Conservation (phyloP, 345 rosid species). For the Boechera stricta region DNA sequence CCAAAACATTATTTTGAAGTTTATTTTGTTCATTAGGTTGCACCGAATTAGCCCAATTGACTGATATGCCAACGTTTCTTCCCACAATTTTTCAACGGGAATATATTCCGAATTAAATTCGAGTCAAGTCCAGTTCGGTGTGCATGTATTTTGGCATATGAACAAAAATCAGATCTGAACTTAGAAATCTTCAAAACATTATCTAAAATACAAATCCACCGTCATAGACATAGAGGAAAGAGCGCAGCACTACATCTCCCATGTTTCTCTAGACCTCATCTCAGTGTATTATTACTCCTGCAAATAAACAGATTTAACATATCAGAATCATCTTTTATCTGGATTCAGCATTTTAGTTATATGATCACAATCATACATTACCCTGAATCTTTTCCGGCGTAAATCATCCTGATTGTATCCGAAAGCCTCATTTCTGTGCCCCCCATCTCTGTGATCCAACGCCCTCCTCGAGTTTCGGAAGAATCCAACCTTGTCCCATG, state of each 20-base stretch:
- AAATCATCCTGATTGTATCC: conserved; percentile 55
- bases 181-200: conserved; percentile 17
- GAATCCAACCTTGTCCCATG: conserved; percentile 80
- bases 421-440: conserved; percentile 52
- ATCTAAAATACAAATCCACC: conserved; percentile 27
- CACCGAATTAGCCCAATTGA: neutral
- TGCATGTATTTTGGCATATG: conserved; percentile 1
- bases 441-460: conserved; percentile 43
- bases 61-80: neutral
- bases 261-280: conserved; percentile 15
- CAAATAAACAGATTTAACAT: conserved; percentile 9
- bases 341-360: neutral
- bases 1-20: no score
- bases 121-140: neutral
- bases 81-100: neutral
- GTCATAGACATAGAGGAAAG: neutral
- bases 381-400: conserved; percentile 90
- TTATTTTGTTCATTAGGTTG: no score
- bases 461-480: conserved; percentile 60
- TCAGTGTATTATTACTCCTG: conserved; percentile 39
- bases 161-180: conserved; percentile 20
- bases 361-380: conserved; percentile 33
- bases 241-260: conserved; percentile 3
- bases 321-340: conserved; percentile 6
- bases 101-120: neutral